Conservation (phyloP, 2,329 filamentous ascomycete genomes). For the Laburnicola sp. region DNA sequence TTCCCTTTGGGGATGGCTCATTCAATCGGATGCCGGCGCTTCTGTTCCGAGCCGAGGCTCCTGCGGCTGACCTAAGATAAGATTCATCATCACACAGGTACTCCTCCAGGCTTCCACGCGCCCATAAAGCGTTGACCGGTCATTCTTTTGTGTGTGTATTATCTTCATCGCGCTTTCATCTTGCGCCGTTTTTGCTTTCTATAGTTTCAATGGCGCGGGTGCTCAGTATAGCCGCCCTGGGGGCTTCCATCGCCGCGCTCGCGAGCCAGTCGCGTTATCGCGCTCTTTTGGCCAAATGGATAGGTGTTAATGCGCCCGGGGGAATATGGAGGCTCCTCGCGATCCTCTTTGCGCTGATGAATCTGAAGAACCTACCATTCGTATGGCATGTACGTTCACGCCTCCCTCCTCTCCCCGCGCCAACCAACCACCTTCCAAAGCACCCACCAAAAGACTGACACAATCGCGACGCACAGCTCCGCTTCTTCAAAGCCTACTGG, state of each 20-base stretch:
- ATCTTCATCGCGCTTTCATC: neutral
- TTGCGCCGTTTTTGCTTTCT: neutral
- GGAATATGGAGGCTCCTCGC: constrained; percentile 41
- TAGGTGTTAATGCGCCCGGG: constrained; percentile 35
- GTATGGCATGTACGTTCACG: constrained; percentile 69
- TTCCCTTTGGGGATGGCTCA: no score
- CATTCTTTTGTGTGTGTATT: neutral
- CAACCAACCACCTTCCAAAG: no score
- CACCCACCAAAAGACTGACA: no score
- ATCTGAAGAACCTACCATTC: constrained; percentile 74
- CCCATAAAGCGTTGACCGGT: neutral
- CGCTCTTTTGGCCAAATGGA: constrained; percentile 3
- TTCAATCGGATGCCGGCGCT: neutral
- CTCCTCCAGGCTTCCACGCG: neutral
- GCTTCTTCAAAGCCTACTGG: constrained; percentile 51
- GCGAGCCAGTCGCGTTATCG: constrained; percentile 1
- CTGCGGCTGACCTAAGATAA: neutral
- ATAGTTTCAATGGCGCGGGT: constrained; percentile 3
- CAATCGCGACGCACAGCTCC: constrained; percentile 37
- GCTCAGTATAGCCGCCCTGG: constrained; percentile 3
- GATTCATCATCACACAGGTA: neutral
- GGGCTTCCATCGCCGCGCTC: constrained; percentile 4
- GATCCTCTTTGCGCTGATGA: constrained; percentile 50
- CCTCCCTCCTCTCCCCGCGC: no score
- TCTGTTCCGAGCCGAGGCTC: constrained; percentile 1